Percentiles rank a stretch among this genome's conserved stretches.
phyloP scores from a whole-genome alignment of 169 alveolate species.

The Plasmodium knowlesi region DNA sequence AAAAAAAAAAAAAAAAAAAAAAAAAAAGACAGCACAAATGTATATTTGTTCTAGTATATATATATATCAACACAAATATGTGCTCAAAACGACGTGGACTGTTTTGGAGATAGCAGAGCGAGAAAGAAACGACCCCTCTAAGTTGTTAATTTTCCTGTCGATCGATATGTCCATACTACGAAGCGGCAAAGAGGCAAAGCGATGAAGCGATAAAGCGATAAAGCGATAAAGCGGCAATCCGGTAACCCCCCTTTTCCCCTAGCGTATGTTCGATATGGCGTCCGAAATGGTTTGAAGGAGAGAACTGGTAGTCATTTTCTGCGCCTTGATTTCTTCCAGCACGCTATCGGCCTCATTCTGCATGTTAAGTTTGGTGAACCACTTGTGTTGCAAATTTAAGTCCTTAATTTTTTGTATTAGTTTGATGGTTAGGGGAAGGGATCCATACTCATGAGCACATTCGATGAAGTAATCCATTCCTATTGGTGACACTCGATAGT shows the following conservation, averaged over 20 bases:
- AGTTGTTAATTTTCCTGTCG: neutral
- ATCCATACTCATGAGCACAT: conserved; percentile 52
- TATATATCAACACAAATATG: neutral
- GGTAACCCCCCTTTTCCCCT: neutral
- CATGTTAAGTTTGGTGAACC: conserved; percentile 58
- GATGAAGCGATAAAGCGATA: too few relatives aligned
- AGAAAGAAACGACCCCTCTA: neutral
- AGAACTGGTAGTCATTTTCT: conserved; percentile 39
- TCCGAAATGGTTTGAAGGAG: conserved; percentile 60
- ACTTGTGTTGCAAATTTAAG: conserved; percentile 34
- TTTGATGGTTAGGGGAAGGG: conserved; percentile 33
- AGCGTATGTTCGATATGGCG: conserved; percentile 70
- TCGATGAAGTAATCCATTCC: conserved; percentile 79
- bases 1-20: neutral
- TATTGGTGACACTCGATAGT: conserved; percentile 77
- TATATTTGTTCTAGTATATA: neutral
- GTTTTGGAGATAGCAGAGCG: neutral
- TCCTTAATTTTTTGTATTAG: conserved; percentile 69
- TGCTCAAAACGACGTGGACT: neutral
- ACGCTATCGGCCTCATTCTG: conserved; percentile 47
- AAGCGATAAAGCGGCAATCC: too few relatives aligned
- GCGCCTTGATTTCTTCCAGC: conserved; percentile 51
- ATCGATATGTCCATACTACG: neutral
- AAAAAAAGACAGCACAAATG: neutral
- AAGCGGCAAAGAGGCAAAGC: neutral